Conservation (phyloP, 2,329 filamentous ascomycete genomes). For the Aulographum hederae region DNA sequence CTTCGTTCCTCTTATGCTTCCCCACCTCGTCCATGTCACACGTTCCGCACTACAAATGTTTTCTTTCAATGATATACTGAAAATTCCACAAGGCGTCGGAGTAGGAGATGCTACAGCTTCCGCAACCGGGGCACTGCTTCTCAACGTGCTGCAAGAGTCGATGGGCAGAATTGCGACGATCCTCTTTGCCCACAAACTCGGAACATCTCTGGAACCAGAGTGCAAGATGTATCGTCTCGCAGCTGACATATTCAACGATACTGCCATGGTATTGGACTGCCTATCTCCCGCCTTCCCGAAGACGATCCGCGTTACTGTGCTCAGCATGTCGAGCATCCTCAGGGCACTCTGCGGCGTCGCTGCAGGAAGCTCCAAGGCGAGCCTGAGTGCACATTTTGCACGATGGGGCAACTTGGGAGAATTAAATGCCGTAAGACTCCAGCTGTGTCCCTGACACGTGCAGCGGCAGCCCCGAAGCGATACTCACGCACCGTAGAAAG, state of each 20-base stretch:
- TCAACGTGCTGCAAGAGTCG: slow-evolving; percentile 69
- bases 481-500: slow-evolving; percentile 35
- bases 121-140: slow-evolving; percentile 61
- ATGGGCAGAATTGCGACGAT: slow-evolving; percentile 73
- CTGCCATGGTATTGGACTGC: slow-evolving; percentile 71
- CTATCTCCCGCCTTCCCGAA: slow-evolving; percentile 55
- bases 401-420: slow-evolving; percentile 74
- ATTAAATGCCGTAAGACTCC: slow-evolving; percentile 53
- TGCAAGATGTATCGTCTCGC: slow-evolving; percentile 79
- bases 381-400: slow-evolving; percentile 82
- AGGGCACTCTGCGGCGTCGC: slow-evolving; percentile 71
- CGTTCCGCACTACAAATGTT: no score
- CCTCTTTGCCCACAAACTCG: slow-evolving; percentile 65
- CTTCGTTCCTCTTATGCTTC: no score
- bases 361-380: slow-evolving; percentile 77
- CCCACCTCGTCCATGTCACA: no score
- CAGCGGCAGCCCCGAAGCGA: no score
- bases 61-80: no score
- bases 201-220: slow-evolving; percentile 70
- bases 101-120: slow-evolving; percentile 66
- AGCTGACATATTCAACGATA: slow-evolving; percentile 77
- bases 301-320: slow-evolving; percentile 32
- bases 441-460: slow-evolving; percentile 19
- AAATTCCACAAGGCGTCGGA: slow-evolving; percentile 52
- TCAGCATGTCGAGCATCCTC: slow-evolving; percentile 42